These are phyloP conservation scores for Fagus crenata DNA, from an alignment of 306 rosid genomes.

Conservation along the genomic window DNA sequence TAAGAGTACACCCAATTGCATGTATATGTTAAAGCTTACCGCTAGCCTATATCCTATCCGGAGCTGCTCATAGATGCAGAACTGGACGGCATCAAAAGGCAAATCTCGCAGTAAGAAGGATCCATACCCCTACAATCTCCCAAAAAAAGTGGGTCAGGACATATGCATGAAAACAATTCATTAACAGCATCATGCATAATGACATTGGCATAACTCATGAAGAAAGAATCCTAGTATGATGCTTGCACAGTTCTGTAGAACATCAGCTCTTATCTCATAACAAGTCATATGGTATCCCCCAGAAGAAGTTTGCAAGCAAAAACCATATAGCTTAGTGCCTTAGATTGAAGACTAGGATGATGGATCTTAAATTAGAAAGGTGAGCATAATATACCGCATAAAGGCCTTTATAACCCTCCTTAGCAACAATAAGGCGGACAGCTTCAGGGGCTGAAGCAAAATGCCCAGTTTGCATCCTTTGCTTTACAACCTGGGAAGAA, in stretches of 20 bases:
- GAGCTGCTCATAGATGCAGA: conserved; percentile 83
- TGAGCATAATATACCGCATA: conserved; percentile 50
- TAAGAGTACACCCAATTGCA: conserved; percentile 9
- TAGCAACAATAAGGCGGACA: conserved; percentile 35
- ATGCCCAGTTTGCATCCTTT: conserved; percentile 48
- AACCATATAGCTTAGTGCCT: no score
- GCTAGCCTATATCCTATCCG: conserved; percentile 69
- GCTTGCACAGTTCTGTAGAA: conserved; percentile 7
- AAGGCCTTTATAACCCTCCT: conserved; percentile 63
- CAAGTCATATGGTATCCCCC: not conserved
- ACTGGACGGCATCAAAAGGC: conserved; percentile 80
- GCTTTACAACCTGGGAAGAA: conserved; percentile 57
- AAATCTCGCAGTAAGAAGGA: conserved; percentile 80
- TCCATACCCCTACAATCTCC: conserved; percentile 64
- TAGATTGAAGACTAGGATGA: not conserved
- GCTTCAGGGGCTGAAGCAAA: conserved; percentile 43
- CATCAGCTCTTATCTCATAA: conserved; percentile 6
- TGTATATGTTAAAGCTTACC: conserved; percentile 44
- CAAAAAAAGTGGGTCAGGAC: conserved; percentile 16
- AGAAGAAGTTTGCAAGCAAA: no score
- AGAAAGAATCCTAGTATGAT: not conserved
- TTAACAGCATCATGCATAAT: conserved; percentile 5
- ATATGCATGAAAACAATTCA: conserved; percentile 7
- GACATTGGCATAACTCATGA: conserved; percentile 6
- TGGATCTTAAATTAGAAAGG: conserved; percentile 17